Conservation (phyloP, 225 moss, liverwort and hornwort species). For the Straminergon stramineum region DNA sequence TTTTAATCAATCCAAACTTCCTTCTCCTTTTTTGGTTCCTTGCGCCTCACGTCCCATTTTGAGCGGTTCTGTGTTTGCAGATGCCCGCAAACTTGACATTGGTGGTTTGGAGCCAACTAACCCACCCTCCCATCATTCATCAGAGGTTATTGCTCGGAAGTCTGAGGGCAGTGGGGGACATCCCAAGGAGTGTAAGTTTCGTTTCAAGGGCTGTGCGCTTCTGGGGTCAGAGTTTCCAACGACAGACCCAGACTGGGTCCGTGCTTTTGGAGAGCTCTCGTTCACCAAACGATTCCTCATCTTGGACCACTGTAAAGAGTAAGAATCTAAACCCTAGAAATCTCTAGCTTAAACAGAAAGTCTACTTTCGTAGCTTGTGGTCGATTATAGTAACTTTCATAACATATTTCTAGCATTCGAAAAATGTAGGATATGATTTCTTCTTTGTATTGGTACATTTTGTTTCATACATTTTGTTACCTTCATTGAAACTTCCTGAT, state of each 20-base stretch:
- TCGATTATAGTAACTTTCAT: background rate
- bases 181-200: background rate
- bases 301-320: slow-evolving; percentile 17
- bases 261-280: slow-evolving; percentile 1
- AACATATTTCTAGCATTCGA: background rate
- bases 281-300: slow-evolving; percentile 26
- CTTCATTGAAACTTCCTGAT: background rate
- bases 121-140: background rate
- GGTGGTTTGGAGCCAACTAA: background rate
- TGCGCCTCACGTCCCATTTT: background rate
- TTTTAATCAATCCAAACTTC: background rate
- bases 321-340: background rate
- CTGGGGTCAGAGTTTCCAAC: background rate
- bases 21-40: background rate
- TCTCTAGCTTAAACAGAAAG: background rate
- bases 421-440: background rate
- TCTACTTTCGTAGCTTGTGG: background rate
- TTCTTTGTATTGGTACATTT: background rate
- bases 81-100: slow-evolving; percentile 2
- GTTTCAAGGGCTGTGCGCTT: background rate
- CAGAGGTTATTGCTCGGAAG: background rate
- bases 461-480: background rate
- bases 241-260: background rate
- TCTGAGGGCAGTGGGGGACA: background rate
- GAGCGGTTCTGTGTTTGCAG: background rate